These are phyloP conservation scores for Leccinum uliginosum DNA, from an alignment of 768 basidiomycete genomes.

Conservation along the genomic window DNA sequence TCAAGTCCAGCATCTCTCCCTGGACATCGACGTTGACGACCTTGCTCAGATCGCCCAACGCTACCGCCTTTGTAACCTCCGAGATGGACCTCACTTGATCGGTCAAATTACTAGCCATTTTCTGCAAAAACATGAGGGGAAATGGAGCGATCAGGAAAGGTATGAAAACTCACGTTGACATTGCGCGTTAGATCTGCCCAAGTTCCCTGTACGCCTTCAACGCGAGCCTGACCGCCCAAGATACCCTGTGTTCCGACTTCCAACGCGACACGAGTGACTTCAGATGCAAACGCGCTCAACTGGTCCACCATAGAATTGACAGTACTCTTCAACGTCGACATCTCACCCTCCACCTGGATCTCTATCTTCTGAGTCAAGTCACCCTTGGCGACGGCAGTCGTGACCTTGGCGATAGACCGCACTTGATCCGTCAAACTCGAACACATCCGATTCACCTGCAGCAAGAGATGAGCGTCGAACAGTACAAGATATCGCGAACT, in stretches of 20 bases:
- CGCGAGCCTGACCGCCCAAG: slow-evolving; percentile 85
- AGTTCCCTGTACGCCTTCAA: slow-evolving; percentile 88
- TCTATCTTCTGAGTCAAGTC: slow-evolving; percentile 92
- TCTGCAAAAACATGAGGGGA: slow-evolving; percentile 38
- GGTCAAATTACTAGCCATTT: slow-evolving; percentile 84
- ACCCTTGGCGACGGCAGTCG: slow-evolving; percentile 86
- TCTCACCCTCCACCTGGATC: slow-evolving; percentile 85
- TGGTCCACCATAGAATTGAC: slow-evolving; percentile 96
- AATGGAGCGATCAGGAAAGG: neutral
- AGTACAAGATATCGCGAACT: slow-evolving; percentile 14
- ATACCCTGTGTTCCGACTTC: slow-evolving; percentile 92
- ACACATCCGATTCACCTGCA: slow-evolving; percentile 76
- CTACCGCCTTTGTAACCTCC: slow-evolving; percentile 75
- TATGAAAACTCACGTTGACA: slow-evolving; percentile 64
- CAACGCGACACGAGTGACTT: slow-evolving; percentile 77
- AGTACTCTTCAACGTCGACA: slow-evolving; percentile 76
- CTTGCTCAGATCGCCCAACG: slow-evolving; percentile 77
- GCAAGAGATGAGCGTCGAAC: slow-evolving; percentile 8
- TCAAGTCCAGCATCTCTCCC: slow-evolving; percentile 88
- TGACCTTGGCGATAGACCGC: slow-evolving; percentile 79
- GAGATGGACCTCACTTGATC: slow-evolving; percentile 90
- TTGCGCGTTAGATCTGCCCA: slow-evolving; percentile 89
- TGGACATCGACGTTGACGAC: slow-evolving; percentile 90
- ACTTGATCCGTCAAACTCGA: slow-evolving; percentile 77
- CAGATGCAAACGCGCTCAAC: slow-evolving; percentile 79